A percentile compares a stretch with the other conserved stretches of the same genome.
These are phyloP conservation scores for Dinochytrium kinnereticum DNA, from an alignment of 371 early-diverging fungal genomes.

Conservation along the genomic window DNA sequence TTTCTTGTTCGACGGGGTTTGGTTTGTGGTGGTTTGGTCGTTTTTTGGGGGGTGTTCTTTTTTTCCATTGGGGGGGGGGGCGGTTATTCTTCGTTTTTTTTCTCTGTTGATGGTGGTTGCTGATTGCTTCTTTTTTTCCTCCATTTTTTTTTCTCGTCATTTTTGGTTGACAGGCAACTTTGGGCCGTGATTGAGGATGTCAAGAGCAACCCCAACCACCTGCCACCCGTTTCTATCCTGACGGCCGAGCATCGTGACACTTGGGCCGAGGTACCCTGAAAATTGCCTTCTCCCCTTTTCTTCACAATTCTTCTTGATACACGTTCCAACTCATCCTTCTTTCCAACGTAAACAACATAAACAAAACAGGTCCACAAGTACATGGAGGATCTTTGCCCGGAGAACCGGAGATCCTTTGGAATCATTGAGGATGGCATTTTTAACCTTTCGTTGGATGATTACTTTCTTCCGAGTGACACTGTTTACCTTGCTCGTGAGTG, in stretches of 20 bases:
- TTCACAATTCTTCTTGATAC: no score
- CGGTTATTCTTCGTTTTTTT: no score
- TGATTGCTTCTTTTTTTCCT: no score
- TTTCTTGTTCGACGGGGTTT: background rate
- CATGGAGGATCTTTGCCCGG: conserved; percentile 32
- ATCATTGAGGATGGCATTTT: conserved; percentile 64
- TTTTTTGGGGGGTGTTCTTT: no score
- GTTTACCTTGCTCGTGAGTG: conserved; percentile 10
- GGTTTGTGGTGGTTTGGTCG: no score
- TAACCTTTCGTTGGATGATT: conserved; percentile 79
- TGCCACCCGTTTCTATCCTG: conserved; percentile 75
- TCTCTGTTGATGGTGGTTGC: no score
- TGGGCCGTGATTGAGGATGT: conserved; percentile 55
- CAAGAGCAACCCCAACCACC: conserved; percentile 51
- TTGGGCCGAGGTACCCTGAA: conserved; percentile 70
- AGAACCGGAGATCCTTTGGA: conserved; percentile 37
- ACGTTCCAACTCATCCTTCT: background rate
- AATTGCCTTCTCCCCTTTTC: no score
- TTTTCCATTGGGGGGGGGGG: no score
- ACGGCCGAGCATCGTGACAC: conserved; percentile 86
- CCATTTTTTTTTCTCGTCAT: background rate
- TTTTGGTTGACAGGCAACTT: conserved; percentile 1
- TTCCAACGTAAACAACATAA: background rate
- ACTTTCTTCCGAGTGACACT: conserved; percentile 16
- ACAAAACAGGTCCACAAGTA: conserved; percentile 28